phyloP scores from a whole-genome alignment of 2,329 filamentous ascomycete species.

The Ceratocystis cacaofunesta region DNA sequence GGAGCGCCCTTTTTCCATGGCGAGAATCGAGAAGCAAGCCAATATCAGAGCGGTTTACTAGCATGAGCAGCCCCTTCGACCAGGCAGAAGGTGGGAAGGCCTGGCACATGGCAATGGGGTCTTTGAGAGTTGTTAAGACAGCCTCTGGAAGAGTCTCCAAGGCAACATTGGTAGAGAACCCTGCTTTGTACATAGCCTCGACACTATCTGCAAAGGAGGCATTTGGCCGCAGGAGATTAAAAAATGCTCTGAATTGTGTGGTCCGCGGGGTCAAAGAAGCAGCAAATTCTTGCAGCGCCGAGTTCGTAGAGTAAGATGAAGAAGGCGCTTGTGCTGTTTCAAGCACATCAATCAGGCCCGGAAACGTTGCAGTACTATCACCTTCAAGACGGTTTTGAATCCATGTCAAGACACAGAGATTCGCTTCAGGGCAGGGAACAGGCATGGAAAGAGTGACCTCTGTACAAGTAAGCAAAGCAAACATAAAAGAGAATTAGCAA shows the following conservation, averaged over 20 bases:
- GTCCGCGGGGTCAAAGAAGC: slow-evolving; percentile 47
- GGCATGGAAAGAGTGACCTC: slow-evolving; percentile 23
- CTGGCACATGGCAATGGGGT: slow-evolving; percentile 74
- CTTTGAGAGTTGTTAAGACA: slow-evolving; percentile 63
- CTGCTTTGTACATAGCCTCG: slow-evolving; percentile 56
- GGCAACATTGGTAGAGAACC: slow-evolving; percentile 44
- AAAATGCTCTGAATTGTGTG: slow-evolving; percentile 52
- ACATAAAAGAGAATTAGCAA: background rate
- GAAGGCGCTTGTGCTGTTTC: slow-evolving; percentile 1
- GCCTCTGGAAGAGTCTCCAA: slow-evolving; percentile 77
- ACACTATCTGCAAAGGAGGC: slow-evolving; percentile 48
- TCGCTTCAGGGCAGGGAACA: slow-evolving; percentile 23
- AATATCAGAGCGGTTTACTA: slow-evolving; percentile 73
- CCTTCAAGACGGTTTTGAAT: slow-evolving; percentile 34
- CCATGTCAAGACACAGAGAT: slow-evolving; percentile 36
- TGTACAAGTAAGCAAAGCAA: background rate
- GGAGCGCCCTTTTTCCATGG: slow-evolving; percentile 18
- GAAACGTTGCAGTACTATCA: slow-evolving; percentile 26
- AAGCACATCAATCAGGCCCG: slow-evolving; percentile 30
- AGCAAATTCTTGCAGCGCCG: slow-evolving; percentile 4
- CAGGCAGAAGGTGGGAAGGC: slow-evolving; percentile 66
- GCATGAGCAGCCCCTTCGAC: slow-evolving; percentile 52
- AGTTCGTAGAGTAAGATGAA: background rate
- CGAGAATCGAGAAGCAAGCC: slow-evolving; percentile 42
- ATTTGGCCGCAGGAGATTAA: slow-evolving; percentile 39